Evolutionary conservation across 768 basidiomycete species (phyloP), one percentile per base, ranked within the genome.

Genomic region (Boletellus emodensis): DNA sequence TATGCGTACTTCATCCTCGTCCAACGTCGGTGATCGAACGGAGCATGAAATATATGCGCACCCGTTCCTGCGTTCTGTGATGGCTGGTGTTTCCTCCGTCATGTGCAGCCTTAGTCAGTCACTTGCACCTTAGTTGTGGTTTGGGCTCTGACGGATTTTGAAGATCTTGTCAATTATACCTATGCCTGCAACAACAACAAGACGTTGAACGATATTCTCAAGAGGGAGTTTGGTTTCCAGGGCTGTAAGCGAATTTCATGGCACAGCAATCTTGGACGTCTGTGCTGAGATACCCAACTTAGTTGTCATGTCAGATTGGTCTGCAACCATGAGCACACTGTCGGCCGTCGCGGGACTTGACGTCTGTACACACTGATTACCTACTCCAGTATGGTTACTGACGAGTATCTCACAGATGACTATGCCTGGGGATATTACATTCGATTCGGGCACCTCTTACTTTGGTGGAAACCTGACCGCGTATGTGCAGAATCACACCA

Each of bases 141-240:
- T 7, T 14, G 3, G 5, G 1, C n/a, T 36, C 49, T 63, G 40
- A 62, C 40, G 6, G 22, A 15, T 18, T 3, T 8, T 20, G 34
- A 39, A 81, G 61, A 82, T 55, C 72, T 76, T 70, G 69, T 83
- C 63, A 83, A 83, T 45, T 70, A 79, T 10, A 81, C 78, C 4
- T 84, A 72, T 49, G 79, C 85, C 0, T 85, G 84, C 59, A 82
- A 86, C 61, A 84, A 84, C 52, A 72, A 78, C 61, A 77, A 79
- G 53, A 70, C 71, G 18, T 60, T 84, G 48, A 85, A 82, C 49
- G 78, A 76, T n/a, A 66, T 85, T 4, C 62, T 86, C 44, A 87
- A 87, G 63, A 71, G 73, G 33, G 84, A 87, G 59, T 75, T 82
- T 44, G 83, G 77, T 2, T 87, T 87, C 69, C 81, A 81, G 42